Percentiles rank a stretch among this genome's conserved stretches.
Conservation (phyloP, 2,329 filamentous ascomycete species). For the Beauveria varroae region DNA sequence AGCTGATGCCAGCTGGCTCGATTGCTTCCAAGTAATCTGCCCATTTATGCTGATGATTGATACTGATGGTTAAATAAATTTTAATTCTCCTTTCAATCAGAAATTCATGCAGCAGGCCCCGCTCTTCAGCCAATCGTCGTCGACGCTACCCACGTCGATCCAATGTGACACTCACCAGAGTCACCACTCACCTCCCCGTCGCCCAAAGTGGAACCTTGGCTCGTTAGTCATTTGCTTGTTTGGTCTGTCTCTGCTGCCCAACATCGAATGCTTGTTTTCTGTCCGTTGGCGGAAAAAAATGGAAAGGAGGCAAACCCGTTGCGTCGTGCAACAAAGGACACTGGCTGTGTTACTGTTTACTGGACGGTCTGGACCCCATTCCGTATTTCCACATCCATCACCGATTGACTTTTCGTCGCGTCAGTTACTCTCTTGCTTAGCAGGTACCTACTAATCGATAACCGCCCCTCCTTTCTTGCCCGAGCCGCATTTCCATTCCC, state of each 20-base stretch:
- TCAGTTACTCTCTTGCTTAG: no score
- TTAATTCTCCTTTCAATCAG: neutral
- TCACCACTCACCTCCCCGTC: neutral
- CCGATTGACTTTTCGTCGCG: no score
- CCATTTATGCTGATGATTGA: no score
- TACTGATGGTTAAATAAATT: neutral
- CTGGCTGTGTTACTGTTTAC: neutral
- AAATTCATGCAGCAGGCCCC: neutral
- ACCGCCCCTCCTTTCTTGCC: neutral
- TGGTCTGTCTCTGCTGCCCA: conserved; percentile 1
- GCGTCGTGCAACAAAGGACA: neutral
- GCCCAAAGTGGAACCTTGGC: neutral
- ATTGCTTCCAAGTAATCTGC: no score
- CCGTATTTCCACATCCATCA: neutral
- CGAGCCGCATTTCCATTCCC: neutral
- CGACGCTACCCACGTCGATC: neutral
- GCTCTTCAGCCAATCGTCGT: neutral
- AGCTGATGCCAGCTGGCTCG: neutral
- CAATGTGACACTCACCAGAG: neutral
- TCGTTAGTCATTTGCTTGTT: neutral
- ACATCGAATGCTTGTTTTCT: neutral
- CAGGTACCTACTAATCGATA: neutral
- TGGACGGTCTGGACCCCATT: neutral
- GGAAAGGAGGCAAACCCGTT: no score
- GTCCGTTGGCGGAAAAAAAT: no score